Evolutionary conservation across 306 rosid species (phyloP).

Genomic region (Sphenostylis stenocarpa): DNA sequence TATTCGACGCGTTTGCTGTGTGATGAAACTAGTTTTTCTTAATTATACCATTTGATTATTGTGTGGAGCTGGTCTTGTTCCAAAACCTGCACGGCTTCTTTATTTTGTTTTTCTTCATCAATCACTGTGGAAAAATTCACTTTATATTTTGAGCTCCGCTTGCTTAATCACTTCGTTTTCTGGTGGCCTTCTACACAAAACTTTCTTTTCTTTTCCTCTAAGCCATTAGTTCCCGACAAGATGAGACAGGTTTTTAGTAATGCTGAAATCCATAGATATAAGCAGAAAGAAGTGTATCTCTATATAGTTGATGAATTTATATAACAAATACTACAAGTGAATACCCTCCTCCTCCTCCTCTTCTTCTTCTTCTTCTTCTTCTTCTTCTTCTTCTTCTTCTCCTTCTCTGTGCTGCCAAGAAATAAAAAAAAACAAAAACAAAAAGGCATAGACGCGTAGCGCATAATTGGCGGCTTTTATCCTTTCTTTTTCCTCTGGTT

Average conservation of each 20-base stretch:
- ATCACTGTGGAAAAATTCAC: slow-evolving; percentile 35
- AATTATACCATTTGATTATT: slow-evolving; percentile 21
- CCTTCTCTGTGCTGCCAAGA: slow-evolving; percentile 3
- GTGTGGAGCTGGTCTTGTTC: background rate
- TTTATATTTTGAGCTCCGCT: slow-evolving; percentile 30
- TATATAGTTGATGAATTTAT: background rate
- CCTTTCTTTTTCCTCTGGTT: slow-evolving; percentile 14
- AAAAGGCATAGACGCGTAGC: slow-evolving; percentile 15
- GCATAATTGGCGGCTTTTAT: slow-evolving; percentile 27
- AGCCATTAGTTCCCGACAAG: slow-evolving; percentile 24
- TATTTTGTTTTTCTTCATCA: slow-evolving; percentile 27
- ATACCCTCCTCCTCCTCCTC: background rate
- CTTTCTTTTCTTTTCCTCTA: background rate
- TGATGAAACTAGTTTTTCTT: background rate
- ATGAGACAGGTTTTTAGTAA: background rate
- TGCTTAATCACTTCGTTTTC: slow-evolving; percentile 14
- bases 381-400: too few species aligned
- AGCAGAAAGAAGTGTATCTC: background rate
- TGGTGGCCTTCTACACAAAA: slow-evolving; percentile 17
- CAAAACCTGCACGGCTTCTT: slow-evolving; percentile 14
- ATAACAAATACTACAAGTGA: too few species aligned
- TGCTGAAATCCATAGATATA: slow-evolving; percentile 24
- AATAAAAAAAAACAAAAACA: slow-evolving; percentile 3
- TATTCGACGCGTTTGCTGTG: background rate
- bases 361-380: too few species aligned